Evolutionary conservation across 2,329 filamentous ascomycete species (phyloP), one percentile per base, ranked within the genome.

Genomic region (Fusarium oxysporum): DNA sequence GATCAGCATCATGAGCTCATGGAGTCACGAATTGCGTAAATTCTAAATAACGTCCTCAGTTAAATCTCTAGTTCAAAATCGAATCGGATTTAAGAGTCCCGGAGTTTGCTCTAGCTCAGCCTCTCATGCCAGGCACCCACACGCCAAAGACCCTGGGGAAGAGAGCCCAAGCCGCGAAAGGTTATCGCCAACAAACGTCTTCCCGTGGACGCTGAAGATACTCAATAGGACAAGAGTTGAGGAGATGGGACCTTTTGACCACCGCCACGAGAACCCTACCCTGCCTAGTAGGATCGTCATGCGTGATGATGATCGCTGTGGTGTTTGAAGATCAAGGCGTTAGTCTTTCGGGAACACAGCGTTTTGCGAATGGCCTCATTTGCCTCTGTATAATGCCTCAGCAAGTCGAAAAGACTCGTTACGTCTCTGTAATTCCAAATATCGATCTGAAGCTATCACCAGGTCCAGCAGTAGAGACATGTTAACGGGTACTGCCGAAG

Each of bases 71-170:
- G 13, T 37, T 37, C 13, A 21, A 28, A 37, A 37, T 38, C 17
- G 19, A 28, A 28, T 43, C 50, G 30, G n/a, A 38, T 53, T 40
- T 44, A 44, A 58, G 28, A 14, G 40, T 45, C 30, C 19, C 53
- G 17, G 45, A 41, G 37, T 28, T 41, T 32, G 28, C 23, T 37
- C 21, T 53, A 58, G 56, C 65, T 28, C 54, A 43, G 38, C 56
- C 41, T 50, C 45, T 37, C 33, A 63, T 69, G 58, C 37, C 51
- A 69, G 65, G 66, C 50, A 69, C 65, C 65, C 25, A 37, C 35
- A 33, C 23, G 25, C 33, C 32, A 11, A 28, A 44, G 50, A 41
- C 37, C 41, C 40, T 64, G 50, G 58, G 44, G 57, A 21, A 28
- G 47, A 45, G 14, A 64, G 35, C 32, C 25, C 41, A 47, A 68